These are phyloP conservation scores for Nemania abortiva DNA, from an alignment of 2,329 filamentous ascomycete genomes.

Conservation along the genomic window DNA sequence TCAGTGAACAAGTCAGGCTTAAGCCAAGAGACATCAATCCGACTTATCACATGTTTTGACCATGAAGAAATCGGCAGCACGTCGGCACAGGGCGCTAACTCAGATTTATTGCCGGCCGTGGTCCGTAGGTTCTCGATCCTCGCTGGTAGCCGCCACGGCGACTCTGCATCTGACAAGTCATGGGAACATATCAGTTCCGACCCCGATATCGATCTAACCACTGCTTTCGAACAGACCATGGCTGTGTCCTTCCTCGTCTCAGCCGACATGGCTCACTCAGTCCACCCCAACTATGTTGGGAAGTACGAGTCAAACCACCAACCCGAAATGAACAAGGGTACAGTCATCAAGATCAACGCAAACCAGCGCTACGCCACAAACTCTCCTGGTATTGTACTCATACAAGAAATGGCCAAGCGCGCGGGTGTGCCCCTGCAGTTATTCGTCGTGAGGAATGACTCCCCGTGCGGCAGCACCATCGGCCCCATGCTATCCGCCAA, in stretches of 20 bases:
- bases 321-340: constrained; percentile 95
- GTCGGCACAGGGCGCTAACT: constrained; percentile 93
- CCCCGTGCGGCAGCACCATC: constrained; percentile 93
- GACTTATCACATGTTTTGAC: constrained; percentile 94
- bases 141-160: constrained; percentile 65
- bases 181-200: constrained; percentile 70
- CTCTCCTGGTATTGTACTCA: constrained; percentile 90
- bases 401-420: constrained; percentile 85
- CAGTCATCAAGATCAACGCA: constrained; percentile 97
- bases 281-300: constrained; percentile 92
- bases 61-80: constrained; percentile 97
- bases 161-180: constrained; percentile 69
- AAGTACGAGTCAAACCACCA: constrained; percentile 94
- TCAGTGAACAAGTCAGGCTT: constrained; percentile 77
- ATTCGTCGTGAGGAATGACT: constrained; percentile 97
- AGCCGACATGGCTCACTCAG: constrained; percentile 96
- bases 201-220: constrained; percentile 72
- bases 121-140: constrained; percentile 87
- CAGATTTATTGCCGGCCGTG: constrained; percentile 88
- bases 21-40: constrained; percentile 82
- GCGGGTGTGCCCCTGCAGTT: constrained; percentile 88
- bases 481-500: constrained; percentile 94
- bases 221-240: constrained; percentile 93
- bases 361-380: constrained; percentile 98
- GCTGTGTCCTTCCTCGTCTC: constrained; percentile 93